Conservation (phyloP, 1,284 basidiomycete species). For the Moesziomyces globuligerus region DNA sequence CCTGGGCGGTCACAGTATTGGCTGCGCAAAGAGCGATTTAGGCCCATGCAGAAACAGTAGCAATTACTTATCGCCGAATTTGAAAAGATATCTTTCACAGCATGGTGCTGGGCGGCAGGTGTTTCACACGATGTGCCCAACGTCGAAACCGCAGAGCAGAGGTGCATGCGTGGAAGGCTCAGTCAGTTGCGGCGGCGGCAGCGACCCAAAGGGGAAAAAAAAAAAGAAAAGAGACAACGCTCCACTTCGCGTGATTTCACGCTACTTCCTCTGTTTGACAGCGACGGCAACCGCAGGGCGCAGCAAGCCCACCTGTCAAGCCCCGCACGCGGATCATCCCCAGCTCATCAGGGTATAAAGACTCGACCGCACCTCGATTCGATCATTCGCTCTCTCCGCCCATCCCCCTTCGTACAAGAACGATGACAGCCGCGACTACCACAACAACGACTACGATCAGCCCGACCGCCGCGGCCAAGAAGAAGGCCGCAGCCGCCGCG, state of each 20-base stretch:
- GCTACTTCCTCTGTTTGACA: background rate
- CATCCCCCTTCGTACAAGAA: background rate
- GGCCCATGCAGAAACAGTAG: no score
- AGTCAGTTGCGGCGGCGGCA: no score
- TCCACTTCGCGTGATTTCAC: background rate
- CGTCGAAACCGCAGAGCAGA: no score
- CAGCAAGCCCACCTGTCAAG: background rate
- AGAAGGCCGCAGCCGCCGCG: background rate
- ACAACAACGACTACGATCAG: background rate
- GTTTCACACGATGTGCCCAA: no score
- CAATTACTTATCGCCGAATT: no score
- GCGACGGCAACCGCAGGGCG: background rate
- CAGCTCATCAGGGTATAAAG: background rate
- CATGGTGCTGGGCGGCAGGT: no score
- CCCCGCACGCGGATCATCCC: background rate
- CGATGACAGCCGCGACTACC: background rate
- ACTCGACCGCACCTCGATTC: no score
- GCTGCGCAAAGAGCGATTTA: no score
- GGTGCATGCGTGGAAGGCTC: no score
- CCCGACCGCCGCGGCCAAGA: background rate
- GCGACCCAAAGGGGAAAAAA: background rate
- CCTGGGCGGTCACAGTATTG: no score
- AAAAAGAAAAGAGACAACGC: constrained; percentile 1
- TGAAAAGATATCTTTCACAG: no score
- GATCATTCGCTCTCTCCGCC: no score